Conservation (phyloP, 2,329 filamentous ascomycete genomes). For the Acephala macrosclerotiorum region DNA sequence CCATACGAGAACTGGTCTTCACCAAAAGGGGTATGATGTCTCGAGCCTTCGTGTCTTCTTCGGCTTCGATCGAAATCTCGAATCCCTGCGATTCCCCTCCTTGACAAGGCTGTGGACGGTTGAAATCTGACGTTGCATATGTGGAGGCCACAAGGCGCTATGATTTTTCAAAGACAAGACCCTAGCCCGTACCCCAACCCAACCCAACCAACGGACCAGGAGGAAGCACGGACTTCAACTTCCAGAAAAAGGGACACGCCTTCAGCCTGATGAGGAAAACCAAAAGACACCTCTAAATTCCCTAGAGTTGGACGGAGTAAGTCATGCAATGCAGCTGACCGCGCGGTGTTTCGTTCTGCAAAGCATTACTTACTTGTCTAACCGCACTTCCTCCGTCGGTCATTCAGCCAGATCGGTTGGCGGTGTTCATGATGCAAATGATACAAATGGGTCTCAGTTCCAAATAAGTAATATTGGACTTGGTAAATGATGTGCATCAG, state of each 20-base stretch:
- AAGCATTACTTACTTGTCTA: slow-evolving; percentile 7
- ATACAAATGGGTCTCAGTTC: slow-evolving; percentile 17
- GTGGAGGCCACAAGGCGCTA: slow-evolving; percentile 17
- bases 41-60: slow-evolving; percentile 29
- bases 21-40: slow-evolving; percentile 26
- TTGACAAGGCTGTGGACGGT: slow-evolving; percentile 25
- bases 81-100: slow-evolving; percentile 15
- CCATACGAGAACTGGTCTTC: slow-evolving; percentile 21
- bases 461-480: slow-evolving; percentile 21
- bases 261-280: slow-evolving; percentile 29
- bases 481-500: slow-evolving; percentile 36
- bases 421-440: slow-evolving; percentile 11
- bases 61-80: slow-evolving; percentile 24
- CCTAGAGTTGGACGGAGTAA: neutral
- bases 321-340: slow-evolving; percentile 28
- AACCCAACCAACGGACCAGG: slow-evolving; percentile 26
- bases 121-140: slow-evolving; percentile 21
- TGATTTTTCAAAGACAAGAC: neutral
- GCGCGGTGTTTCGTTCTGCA: slow-evolving; percentile 25
- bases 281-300: slow-evolving; percentile 1
- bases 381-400: slow-evolving; percentile 1
- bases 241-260: slow-evolving; percentile 10
- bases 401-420: slow-evolving; percentile 19
- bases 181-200: slow-evolving; percentile 9
- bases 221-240: slow-evolving; percentile 31